Evolutionary conservation across 2,329 filamentous ascomycete genomes (phyloP).

Genomic region (Alternaria dauci): DNA sequence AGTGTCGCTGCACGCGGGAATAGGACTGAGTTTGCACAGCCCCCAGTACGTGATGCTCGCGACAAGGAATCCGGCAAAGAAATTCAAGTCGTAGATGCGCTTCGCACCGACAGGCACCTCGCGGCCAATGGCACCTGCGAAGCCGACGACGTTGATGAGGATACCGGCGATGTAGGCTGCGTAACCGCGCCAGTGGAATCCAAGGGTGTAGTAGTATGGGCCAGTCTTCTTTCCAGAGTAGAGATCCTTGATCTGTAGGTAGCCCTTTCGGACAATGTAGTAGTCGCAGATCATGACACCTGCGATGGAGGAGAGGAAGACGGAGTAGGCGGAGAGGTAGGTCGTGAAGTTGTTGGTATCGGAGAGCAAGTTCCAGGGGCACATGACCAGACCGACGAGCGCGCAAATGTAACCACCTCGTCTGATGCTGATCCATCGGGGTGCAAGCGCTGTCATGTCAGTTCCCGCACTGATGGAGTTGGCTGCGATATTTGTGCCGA

Average conservation of each 20-base stretch:
- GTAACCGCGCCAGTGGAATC: slow-evolving; percentile 85
- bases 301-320: slow-evolving; percentile 92
- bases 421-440: slow-evolving; percentile 83
- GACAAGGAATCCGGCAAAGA: slow-evolving; percentile 83
- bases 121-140: slow-evolving; percentile 79
- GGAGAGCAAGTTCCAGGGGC: slow-evolving; percentile 81
- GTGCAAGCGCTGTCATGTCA: slow-evolving; percentile 81
- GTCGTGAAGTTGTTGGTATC: slow-evolving; percentile 85
- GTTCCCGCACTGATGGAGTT: slow-evolving; percentile 86
- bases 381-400: slow-evolving; percentile 80
- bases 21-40: slow-evolving; percentile 73
- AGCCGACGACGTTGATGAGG: slow-evolving; percentile 89
- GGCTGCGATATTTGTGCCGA: slow-evolving; percentile 87
- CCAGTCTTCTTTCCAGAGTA: slow-evolving; percentile 74
- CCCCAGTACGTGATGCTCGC: slow-evolving; percentile 72
- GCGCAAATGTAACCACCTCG: slow-evolving; percentile 89
- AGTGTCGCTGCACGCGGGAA: slow-evolving; percentile 75
- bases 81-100: slow-evolving; percentile 91
- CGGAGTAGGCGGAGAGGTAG: slow-evolving; percentile 89
- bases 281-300: slow-evolving; percentile 93
- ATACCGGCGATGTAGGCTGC: slow-evolving; percentile 83
- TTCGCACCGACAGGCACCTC: slow-evolving; percentile 78
- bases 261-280: slow-evolving; percentile 84
- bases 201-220: slow-evolving; percentile 77
- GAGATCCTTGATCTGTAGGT: slow-evolving; percentile 78